Evolutionary conservation across 345 rosid genomes (phyloP), one percentile per base, ranked within the genome.

Genomic region (Corymbia maculata): DNA sequence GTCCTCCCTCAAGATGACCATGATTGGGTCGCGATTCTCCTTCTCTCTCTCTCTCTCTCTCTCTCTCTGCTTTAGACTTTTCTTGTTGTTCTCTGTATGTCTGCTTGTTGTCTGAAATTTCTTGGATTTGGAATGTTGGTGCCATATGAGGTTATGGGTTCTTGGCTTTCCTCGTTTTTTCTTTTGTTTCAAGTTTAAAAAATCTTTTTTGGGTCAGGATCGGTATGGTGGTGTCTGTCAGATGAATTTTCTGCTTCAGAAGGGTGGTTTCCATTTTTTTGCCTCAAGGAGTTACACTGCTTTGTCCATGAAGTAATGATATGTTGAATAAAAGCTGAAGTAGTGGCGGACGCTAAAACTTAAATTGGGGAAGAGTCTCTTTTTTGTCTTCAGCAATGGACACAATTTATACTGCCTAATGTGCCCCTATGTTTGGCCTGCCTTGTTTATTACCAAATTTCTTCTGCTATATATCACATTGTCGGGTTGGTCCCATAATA

Each of bases 1-100:
- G 89, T 89, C 98, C 84, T 94, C 98, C 14, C 94, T 95, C 88
- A 98, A 98, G 93, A 98, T 98, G 98, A 98, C 98, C 82, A 98
- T 96, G 98, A 98, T 96, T 88, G 98, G 99, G 99, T 96, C 88
- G 53, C 59, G 47, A 50, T 66, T 88, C 79, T 53, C 55, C 19
- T 22, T 32, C 30, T 30, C 82, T 19, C 9, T 26, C 80, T 86
- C 79, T 50, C 61, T 30, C 51, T 64, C n/a, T 86, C 55, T 85
- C 80, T 51, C 51, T 30, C 19, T 70, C 85, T 36, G n/a, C 85
- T 22, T 15, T 44, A 22, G 82, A 36, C 82, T 75, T 64, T 70
- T 75, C 13, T 2, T 36, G 7, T 70, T 36, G 17, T 16, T 36
- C 82, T 75, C 22, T 22, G 79, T 14, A 9, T 32, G 47, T 85